Conservation (phyloP, 2,329 filamentous ascomycete genomes). For the Chrysoporthe austroafricana region DNA sequence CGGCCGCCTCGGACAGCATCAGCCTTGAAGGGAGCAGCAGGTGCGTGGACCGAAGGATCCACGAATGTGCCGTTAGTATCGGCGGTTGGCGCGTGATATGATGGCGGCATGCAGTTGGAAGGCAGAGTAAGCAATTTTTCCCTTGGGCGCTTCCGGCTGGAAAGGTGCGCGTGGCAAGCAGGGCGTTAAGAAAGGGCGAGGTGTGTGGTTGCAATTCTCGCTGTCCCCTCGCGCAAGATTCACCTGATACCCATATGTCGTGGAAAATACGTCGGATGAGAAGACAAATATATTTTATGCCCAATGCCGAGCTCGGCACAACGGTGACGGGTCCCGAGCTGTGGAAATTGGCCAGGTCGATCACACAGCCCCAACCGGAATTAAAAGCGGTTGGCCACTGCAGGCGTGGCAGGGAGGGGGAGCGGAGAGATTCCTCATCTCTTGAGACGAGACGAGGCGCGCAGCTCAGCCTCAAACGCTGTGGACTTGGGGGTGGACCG, state of each 20-base stretch:
- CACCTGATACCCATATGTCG: neutral
- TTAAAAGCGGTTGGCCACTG: conserved; percentile 1
- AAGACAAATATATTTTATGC: neutral
- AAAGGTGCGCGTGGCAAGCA: neutral
- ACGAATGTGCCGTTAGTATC: neutral
- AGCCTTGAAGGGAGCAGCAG: neutral
- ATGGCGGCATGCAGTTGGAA: neutral
- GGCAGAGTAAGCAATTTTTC: neutral
- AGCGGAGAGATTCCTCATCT: conserved; percentile 1
- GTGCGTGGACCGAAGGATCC: neutral
- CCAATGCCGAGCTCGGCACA: neutral
- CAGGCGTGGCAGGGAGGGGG: neutral
- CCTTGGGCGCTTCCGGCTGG: neutral
- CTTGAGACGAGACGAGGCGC: conserved; percentile 16
- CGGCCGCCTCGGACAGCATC: neutral
- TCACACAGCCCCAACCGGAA: conserved; percentile 1
- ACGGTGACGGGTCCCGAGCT: neutral
- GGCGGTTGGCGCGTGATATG: neutral
- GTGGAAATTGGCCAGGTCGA: conserved; percentile 19
- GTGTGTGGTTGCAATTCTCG: neutral
- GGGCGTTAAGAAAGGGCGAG: neutral
- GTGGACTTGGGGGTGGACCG: neutral
- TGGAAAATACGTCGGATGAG: neutral
- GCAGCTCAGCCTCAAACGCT: conserved; percentile 11
- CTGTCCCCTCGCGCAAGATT: neutral